Percentiles rank a stretch among this genome's conserved stretches.
Conservation (phyloP, 768 basidiomycete species). For the Termitomyces sp. region DNA sequence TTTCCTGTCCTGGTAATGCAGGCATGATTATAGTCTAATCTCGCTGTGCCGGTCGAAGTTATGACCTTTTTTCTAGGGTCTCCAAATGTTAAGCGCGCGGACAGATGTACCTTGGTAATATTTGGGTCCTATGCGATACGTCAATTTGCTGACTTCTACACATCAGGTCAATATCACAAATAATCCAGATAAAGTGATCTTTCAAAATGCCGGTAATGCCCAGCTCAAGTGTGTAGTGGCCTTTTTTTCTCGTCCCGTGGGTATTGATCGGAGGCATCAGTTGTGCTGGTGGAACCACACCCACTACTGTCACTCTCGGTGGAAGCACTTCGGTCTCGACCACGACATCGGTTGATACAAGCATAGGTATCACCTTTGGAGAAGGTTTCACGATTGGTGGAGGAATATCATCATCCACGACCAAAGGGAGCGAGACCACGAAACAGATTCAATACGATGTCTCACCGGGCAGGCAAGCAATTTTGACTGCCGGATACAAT, state of each 20-base stretch:
- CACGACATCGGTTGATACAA: conserved; percentile 3
- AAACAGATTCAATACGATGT: conserved; percentile 4
- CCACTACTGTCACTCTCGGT: conserved; percentile 7
- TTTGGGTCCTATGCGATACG: background rate
- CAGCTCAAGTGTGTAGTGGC: conserved; percentile 8
- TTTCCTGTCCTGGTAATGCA: conserved; percentile 9
- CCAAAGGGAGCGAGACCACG: background rate
- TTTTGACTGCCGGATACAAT: conserved; percentile 6
- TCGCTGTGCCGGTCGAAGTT: background rate
- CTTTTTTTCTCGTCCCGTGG: background rate
- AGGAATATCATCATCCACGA: conserved; percentile 3
- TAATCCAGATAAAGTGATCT: conserved; percentile 10
- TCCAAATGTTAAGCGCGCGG: conserved; percentile 7
- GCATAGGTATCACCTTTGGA: conserved; percentile 6
- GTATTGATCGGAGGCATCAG: background rate
- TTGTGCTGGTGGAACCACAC: conserved; percentile 9
- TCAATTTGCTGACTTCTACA: background rate
- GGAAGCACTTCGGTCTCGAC: conserved; percentile 4
- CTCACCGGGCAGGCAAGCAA: conserved; percentile 10
- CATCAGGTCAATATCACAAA: conserved; percentile 4
- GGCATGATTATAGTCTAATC: background rate
- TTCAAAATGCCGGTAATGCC: conserved; percentile 6
- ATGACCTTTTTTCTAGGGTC: background rate
- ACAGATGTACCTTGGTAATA: conserved; percentile 11
- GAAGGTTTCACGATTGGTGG: conserved; percentile 8